phyloP scores from a whole-genome alignment of 2,329 filamentous ascomycete species.

The Beauveria medogensis region DNA sequence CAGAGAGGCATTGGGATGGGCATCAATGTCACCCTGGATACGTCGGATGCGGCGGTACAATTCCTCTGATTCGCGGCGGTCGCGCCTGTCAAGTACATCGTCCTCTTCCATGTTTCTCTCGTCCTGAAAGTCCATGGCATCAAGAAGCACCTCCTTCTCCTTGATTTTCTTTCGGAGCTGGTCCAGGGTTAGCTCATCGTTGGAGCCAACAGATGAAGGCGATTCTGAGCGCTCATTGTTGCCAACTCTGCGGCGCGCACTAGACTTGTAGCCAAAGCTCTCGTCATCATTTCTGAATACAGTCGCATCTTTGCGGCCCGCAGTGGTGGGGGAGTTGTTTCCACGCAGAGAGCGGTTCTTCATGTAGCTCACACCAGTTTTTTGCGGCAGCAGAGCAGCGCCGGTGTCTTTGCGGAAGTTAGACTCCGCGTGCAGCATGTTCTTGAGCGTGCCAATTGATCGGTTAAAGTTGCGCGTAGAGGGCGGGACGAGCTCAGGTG shows the following conservation, averaged over 20 bases:
- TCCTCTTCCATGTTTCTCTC: conserved; percentile 87
- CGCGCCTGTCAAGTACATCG: conserved; percentile 80
- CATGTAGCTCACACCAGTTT: conserved; percentile 95
- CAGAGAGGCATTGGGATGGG: conserved; percentile 68
- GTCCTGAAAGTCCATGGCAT: conserved; percentile 94
- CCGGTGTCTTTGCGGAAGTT: conserved; percentile 83
- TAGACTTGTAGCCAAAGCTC: conserved; percentile 85
- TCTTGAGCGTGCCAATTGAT: conserved; percentile 89
- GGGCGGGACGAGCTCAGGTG: conserved; percentile 86
- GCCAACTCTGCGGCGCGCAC: conserved; percentile 78
- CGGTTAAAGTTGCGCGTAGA: conserved; percentile 90
- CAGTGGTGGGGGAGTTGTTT: conserved; percentile 45
- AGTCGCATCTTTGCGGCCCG: conserved; percentile 81
- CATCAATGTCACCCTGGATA: conserved; percentile 90
- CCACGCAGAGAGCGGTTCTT: conserved; percentile 89
- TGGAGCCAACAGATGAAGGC: conserved; percentile 59
- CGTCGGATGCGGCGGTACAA: conserved; percentile 86
- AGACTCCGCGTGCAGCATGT: conserved; percentile 79
- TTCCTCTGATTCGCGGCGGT: conserved; percentile 87
- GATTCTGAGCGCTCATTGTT: conserved; percentile 68
- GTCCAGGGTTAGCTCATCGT: conserved; percentile 77
- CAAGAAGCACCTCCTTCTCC: conserved; percentile 88
- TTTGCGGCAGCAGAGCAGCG: conserved; percentile 84
- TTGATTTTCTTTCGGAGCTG: conserved; percentile 87
- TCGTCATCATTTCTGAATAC: conserved; percentile 97